Percentiles rank a stretch among this genome's conserved stretches.
phyloP scores from a whole-genome alignment of 805 yeast species.

The Wickerhamiella bombiphila region DNA sequence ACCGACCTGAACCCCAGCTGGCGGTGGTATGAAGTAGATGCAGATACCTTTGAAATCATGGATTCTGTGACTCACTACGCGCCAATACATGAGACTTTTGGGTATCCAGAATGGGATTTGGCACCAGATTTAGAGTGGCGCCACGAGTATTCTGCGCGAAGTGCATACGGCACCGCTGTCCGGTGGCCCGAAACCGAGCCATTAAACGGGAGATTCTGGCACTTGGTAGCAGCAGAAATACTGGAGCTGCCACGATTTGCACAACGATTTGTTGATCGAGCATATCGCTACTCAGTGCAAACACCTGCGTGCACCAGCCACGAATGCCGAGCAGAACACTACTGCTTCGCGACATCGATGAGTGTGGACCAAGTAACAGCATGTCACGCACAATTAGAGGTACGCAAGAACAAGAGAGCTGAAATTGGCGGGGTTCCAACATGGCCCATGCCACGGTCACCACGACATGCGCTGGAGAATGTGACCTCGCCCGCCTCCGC shows the following conservation, averaged over 20 bases:
- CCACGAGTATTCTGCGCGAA: slow-evolving; percentile 49
- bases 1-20: slow-evolving; percentile 48
- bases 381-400: slow-evolving; percentile 7
- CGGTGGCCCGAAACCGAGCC: slow-evolving; percentile 46
- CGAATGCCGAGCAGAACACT: slow-evolving; percentile 24
- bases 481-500: neutral
- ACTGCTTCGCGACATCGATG: slow-evolving; percentile 25
- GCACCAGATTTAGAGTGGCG: slow-evolving; percentile 35
- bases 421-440: slow-evolving; percentile 13
- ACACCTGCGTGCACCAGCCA: slow-evolving; percentile 32
- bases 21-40: slow-evolving; percentile 54
- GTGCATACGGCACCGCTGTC: slow-evolving; percentile 31
- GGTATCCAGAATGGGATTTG: slow-evolving; percentile 21
- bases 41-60: slow-evolving; percentile 41
- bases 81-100: slow-evolving; percentile 26
- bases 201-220: slow-evolving; percentile 55
- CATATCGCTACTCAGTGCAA: slow-evolving; percentile 40
- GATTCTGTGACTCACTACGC: slow-evolving; percentile 45
- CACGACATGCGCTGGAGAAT: neutral
- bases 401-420: slow-evolving; percentile 2
- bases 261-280: slow-evolving; percentile 34
- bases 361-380: slow-evolving; percentile 12
- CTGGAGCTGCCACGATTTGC: slow-evolving; percentile 29
- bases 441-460: slow-evolving; percentile 19
- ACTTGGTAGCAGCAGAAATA: slow-evolving; percentile 34